These are phyloP conservation scores for Acer saccharum DNA, from an alignment of 345 rosid genomes.

Conservation along the genomic window DNA sequence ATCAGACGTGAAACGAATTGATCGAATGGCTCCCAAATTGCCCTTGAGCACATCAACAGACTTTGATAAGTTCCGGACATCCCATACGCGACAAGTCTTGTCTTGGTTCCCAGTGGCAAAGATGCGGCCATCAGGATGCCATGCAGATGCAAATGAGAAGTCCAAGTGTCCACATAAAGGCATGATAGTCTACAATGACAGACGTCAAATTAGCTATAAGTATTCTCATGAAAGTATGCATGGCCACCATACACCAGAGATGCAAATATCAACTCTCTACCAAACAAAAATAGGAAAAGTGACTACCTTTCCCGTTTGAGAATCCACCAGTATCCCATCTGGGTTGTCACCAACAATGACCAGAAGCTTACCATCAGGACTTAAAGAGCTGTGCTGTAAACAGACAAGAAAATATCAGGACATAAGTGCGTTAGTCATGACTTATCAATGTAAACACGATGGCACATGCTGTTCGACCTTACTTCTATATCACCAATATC, in stretches of 20 bases:
- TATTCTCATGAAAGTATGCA: not conserved
- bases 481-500: not conserved
- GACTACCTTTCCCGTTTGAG: constrained; percentile 51
- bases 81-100: constrained; percentile 69
- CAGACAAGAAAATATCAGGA: not conserved
- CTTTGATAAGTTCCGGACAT: constrained; percentile 50
- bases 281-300: not conserved
- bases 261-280: not conserved
- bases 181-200: constrained; percentile 38
- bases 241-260: constrained; percentile 5
- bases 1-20: constrained; percentile 58
- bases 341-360: constrained; percentile 56
- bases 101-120: constrained; percentile 74
- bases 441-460: constrained; percentile 1
- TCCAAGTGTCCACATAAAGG: constrained; percentile 55
- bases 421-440: not conserved
- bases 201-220: constrained; percentile 17
- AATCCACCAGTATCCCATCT: constrained; percentile 49
- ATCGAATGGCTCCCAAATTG: constrained; percentile 58
- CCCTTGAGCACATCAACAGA: constrained; percentile 61
- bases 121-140: constrained; percentile 58
- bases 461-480: not conserved
- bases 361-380: constrained; percentile 56
- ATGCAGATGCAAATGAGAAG: constrained; percentile 66
- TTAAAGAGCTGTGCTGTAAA: constrained; percentile 51